Evolutionary conservation across 2,329 filamentous ascomycete species (phyloP).

Genomic region (Sarocladium oryzae): DNA sequence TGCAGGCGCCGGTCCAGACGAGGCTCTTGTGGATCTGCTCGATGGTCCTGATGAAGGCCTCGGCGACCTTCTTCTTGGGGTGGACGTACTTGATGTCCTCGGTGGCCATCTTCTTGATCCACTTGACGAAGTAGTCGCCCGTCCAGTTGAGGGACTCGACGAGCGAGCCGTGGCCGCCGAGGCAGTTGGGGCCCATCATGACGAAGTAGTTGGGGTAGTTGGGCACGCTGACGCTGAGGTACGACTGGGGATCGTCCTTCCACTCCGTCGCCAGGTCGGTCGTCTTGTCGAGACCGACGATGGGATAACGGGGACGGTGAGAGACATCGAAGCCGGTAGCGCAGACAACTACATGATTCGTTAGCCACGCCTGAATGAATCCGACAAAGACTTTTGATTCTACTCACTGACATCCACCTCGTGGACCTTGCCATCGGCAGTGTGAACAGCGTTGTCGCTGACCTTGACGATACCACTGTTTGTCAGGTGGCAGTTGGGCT

Average conservation of each 20-base stretch:
- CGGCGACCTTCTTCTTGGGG: conserved; percentile 6
- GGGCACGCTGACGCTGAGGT: conserved; percentile 16
- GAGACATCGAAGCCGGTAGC: conserved; percentile 27
- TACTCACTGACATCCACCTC: conserved; percentile 15
- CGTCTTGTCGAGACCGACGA: conserved; percentile 13
- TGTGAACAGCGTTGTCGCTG: conserved; percentile 21
- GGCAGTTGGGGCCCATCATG: conserved; percentile 46
- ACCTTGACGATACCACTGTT: conserved; percentile 18
- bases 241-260: conserved; percentile 17
- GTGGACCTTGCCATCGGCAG: conserved; percentile 17
- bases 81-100: conserved; percentile 32
- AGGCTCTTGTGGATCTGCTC: conserved; percentile 38
- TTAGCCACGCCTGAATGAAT: conserved; percentile 8
- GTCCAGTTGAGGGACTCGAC: conserved; percentile 47
- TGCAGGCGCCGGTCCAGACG: conserved; percentile 39
- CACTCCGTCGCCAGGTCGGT: conserved; percentile 14
- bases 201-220: conserved; percentile 21
- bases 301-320: conserved; percentile 16
- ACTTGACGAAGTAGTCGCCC: conserved; percentile 42
- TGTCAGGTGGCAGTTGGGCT: conserved; percentile 18
- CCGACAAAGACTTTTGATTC: not conserved
- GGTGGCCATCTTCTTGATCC: conserved; percentile 43
- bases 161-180: conserved; percentile 43
- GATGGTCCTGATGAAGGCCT: conserved; percentile 27
- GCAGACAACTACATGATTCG: conserved; percentile 23